Conservation (phyloP, 2,329 filamentous ascomycete species). For the Talaromyces marneffei region DNA sequence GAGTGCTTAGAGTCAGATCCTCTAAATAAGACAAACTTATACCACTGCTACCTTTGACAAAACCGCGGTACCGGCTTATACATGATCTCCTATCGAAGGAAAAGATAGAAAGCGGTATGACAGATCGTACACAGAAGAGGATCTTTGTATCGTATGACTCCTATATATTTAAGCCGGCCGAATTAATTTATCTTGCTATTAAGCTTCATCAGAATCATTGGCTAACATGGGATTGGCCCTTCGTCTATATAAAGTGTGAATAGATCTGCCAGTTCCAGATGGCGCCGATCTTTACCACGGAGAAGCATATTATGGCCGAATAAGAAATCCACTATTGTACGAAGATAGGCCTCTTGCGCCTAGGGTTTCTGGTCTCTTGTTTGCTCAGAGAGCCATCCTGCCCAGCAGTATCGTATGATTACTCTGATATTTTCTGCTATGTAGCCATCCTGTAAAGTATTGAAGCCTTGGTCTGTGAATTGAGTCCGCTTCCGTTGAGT, state of each 20-base stretch:
- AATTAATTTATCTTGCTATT: neutral
- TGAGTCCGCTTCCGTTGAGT: no score
- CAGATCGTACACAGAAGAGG: neutral
- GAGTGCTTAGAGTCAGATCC: neutral
- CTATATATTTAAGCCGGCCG: neutral
- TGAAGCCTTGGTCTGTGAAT: neutral
- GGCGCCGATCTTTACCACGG: neutral
- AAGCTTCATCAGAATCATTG: neutral
- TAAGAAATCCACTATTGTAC: neutral
- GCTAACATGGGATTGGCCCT: neutral
- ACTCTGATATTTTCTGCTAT: neutral
- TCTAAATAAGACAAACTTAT: neutral
- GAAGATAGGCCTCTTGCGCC: neutral
- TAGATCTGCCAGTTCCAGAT: neutral
- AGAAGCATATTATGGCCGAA: neutral
- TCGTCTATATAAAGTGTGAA: neutral
- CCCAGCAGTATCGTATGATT: neutral
- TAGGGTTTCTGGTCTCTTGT: neutral
- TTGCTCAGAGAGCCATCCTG: neutral
- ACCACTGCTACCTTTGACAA: neutral
- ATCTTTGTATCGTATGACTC: neutral
- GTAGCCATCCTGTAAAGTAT: neutral
- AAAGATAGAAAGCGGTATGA: neutral
- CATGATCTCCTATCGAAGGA: no score
- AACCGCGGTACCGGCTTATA: no score